phyloP scores from a whole-genome alignment of 2,329 filamentous ascomycete species.

The Macrophomina tecta region DNA sequence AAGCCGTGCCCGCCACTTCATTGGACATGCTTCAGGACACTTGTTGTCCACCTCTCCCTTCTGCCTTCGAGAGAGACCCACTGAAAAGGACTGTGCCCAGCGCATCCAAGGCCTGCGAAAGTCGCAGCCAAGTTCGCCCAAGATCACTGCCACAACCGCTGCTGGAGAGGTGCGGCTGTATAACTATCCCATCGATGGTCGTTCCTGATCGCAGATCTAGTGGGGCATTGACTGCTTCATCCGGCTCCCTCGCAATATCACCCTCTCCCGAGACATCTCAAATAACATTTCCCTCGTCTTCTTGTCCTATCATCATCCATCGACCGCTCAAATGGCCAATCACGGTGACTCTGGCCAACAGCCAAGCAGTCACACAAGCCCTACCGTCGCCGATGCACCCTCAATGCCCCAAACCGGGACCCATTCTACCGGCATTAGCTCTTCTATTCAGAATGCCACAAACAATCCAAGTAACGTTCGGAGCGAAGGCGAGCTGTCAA shows the following conservation, averaged over 20 bases:
- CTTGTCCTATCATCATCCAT: background rate
- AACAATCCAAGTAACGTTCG: background rate
- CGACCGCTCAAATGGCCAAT: background rate
- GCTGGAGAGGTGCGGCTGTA: background rate
- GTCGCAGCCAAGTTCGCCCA: slow-evolving; percentile 10
- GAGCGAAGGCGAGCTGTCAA: background rate
- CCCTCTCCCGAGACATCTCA: background rate
- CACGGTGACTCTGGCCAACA: background rate
- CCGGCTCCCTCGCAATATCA: background rate
- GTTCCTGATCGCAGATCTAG: background rate
- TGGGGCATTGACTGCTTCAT: slow-evolving; percentile 7
- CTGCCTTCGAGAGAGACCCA: background rate
- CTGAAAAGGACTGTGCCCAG: background rate
- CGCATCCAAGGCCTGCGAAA: background rate
- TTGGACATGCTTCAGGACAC: background rate
- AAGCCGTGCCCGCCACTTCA: background rate
- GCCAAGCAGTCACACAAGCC: background rate
- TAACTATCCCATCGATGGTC: background rate
- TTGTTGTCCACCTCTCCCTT: background rate
- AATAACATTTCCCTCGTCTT: background rate
- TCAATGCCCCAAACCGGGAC: background rate
- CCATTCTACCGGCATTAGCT: background rate
- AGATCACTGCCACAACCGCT: slow-evolving; percentile 1
- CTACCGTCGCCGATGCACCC: background rate
- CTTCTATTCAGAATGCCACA: background rate